A percentile compares a stretch with the other conserved stretches of the same genome.
Evolutionary conservation across 306 rosid genomes (phyloP).

Genomic region (Vachellia collinsii): DNA sequence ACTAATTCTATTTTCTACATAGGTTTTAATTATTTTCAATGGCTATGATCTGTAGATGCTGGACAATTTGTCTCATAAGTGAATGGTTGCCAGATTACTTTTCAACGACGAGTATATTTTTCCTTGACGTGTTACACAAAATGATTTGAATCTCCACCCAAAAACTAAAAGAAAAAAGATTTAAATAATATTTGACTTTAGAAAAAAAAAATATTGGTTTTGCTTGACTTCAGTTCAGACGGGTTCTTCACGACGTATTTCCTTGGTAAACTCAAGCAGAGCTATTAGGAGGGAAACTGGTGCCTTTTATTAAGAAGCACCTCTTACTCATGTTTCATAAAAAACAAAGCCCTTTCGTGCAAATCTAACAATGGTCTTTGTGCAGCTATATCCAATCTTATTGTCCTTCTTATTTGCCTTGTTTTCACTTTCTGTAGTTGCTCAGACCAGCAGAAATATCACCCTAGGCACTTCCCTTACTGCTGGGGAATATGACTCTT

Average conservation of each 20-base stretch:
- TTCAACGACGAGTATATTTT: too few species aligned
- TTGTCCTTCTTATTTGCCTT: conserved; percentile 3
- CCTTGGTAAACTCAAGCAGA: not conserved
- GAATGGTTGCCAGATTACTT: not conserved
- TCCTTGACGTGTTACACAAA: too few species aligned
- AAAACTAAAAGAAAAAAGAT: too few species aligned
- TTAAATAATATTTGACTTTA: not conserved
- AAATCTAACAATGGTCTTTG: not conserved
- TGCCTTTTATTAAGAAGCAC: not conserved
- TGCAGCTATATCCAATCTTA: not conserved
- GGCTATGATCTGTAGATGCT: not conserved
- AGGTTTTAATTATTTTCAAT: not conserved
- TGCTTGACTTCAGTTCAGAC: not conserved
- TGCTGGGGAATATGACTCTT: conserved; percentile 5
- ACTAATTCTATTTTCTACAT: too few species aligned
- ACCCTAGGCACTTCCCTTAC: conserved; percentile 36
- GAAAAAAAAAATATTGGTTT: not conserved
- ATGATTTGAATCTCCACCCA: too few species aligned
- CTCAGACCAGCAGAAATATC: conserved; percentile 33
- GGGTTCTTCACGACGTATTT: not conserved
- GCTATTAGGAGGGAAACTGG: not conserved
- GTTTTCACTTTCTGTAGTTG: conserved; percentile 3
- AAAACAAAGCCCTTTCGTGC: not conserved
- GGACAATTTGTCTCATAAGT: not conserved
- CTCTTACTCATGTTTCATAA: not conserved